Evolutionary conservation across 805 yeast genomes (phyloP), one percentile per base, ranked within the genome.

Genomic region (Yamadazyma takamatsuzukensis): DNA sequence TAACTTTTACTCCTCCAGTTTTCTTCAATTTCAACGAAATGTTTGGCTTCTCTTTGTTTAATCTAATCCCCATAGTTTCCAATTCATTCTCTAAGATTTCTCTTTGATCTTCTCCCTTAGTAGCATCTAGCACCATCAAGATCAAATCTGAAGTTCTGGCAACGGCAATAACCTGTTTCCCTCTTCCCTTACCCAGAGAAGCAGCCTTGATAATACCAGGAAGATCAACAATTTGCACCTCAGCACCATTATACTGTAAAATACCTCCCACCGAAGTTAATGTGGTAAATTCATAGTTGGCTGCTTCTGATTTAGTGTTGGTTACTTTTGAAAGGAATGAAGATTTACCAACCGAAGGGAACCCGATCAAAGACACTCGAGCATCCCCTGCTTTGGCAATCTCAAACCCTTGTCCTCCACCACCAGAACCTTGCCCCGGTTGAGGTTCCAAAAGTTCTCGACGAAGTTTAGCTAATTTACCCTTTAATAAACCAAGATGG

Each of bases 171-270:
- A 93, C 97, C 58, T 93, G 97, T 49, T 96, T 74, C 36, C 97
- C 97, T 59, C 98, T 78, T 48, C 98, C 98, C 59, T 89, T 89
- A 50, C 97, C 97, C 54, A 86, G 96, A 21, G 94, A 73, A 4
- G 97, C 97, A 27, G 97, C 97, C 55, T 85, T 86, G 37, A 90
- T 90, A 47, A 90, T 90, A 58, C 98, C 98, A 1, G 98, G 98
- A 32, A 90, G 64, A 72, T 90, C 98, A n/a, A 90, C 90, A 45
- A 93, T 81, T 63, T 90, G 98, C 41, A 90, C 88, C 52, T 89
- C 96, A 0, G 97, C 96, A 23, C 97, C 97, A 53, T 88, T 87
- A 54, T 90, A 88, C 54, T 88, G 90, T 47, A 90, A 67, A 9
- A 93, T 95, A 29, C 97, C 97, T 0, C 97, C 97, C 14, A 90